These are phyloP conservation scores for Paramecium biaurelia DNA, from an alignment of 73 alveolate genomes.

Conservation along the genomic window DNA sequence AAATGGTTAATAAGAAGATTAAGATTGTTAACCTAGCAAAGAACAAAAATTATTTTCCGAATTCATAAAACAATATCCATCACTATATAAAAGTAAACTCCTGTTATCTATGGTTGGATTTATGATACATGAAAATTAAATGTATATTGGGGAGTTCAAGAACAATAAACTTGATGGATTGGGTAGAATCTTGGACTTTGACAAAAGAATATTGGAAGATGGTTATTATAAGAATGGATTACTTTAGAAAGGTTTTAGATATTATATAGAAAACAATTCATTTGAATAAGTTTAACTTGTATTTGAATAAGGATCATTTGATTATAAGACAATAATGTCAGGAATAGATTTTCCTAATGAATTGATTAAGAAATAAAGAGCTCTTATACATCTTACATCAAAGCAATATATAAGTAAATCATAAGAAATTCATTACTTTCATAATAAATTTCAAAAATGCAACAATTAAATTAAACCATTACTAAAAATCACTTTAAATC, in stretches of 20 bases:
- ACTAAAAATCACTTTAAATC: background rate
- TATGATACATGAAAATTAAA: background rate
- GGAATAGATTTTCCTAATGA: background rate
- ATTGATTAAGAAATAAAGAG: background rate
- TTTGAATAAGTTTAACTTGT: background rate
- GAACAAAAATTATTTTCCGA: background rate
- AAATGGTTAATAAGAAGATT: background rate
- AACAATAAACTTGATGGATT: slow-evolving; percentile 18
- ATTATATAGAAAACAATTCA: background rate
- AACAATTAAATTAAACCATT: background rate
- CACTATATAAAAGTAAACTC: background rate
- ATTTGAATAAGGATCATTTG: background rate
- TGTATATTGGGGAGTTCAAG: background rate
- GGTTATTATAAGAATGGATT: slow-evolving; percentile 3
- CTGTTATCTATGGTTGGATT: background rate
- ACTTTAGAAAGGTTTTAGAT: background rate
- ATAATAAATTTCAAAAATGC: background rate
- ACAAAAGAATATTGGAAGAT: background rate
- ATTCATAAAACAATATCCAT: background rate
- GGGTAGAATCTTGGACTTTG: background rate
- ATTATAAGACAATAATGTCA: background rate
- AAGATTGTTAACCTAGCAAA: background rate
- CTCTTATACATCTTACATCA: background rate
- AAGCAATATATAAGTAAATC: background rate
- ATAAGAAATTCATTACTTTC: slow-evolving; percentile 20